Conservation (phyloP, 2,329 filamentous ascomycete genomes). For the Cordyceps cateniannulata region DNA sequence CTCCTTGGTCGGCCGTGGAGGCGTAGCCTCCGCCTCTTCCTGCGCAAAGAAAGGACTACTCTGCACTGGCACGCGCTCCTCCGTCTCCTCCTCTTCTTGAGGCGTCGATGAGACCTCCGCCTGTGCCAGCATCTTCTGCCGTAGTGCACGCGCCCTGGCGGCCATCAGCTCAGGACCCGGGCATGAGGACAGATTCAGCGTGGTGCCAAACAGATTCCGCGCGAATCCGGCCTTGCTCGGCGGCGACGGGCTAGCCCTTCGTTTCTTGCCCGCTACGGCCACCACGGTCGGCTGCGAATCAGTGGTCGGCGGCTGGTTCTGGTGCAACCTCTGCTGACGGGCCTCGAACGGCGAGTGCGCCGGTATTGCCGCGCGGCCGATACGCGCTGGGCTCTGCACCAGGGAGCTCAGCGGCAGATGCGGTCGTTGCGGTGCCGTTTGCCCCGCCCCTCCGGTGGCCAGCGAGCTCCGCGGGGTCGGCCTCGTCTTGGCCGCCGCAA, state of each 20-base stretch:
- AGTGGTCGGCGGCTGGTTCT: neutral
- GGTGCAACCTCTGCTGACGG: constrained; percentile 18
- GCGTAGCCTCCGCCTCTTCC: neutral
- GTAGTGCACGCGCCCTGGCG: constrained; percentile 16
- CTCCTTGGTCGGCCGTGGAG: neutral
- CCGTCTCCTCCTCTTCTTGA: neutral
- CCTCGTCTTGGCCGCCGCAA: constrained; percentile 33
- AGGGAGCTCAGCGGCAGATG: constrained; percentile 38
- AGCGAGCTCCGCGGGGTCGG: constrained; percentile 11
- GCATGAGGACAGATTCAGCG: constrained; percentile 24
- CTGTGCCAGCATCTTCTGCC: constrained; percentile 18
- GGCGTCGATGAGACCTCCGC: neutral
- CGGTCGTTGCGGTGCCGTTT: constrained; percentile 25
- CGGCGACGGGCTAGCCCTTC: constrained; percentile 23
- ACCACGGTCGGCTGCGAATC: constrained; percentile 5
- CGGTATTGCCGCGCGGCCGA: constrained; percentile 28
- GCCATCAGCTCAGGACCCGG: constrained; percentile 13
- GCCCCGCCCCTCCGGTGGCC: constrained; percentile 16
- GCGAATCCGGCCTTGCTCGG: constrained; percentile 29
- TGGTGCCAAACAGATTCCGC: constrained; percentile 29
- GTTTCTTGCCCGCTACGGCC: constrained; percentile 23
- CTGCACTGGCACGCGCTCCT: neutral
- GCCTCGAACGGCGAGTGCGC: constrained; percentile 28
- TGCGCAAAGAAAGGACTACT: constrained; percentile 6
- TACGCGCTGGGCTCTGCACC: constrained; percentile 24